phyloP scores from a whole-genome alignment of 2,329 filamentous ascomycete species.

The Phaeosphaeriaceae sp. region DNA sequence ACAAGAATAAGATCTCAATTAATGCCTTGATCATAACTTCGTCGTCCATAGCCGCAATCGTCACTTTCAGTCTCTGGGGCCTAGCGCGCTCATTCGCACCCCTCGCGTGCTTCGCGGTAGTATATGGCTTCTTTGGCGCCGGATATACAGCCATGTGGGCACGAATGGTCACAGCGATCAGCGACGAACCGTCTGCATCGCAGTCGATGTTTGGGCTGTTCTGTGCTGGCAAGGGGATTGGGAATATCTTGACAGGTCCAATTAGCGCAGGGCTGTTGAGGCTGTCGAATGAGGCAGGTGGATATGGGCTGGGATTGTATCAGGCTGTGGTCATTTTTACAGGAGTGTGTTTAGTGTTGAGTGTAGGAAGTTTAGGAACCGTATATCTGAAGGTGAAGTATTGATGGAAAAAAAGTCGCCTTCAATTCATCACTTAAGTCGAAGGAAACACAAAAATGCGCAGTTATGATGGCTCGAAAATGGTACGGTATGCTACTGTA shows the following conservation, averaged over 20 bases:
- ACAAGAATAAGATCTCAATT: conserved; percentile 41
- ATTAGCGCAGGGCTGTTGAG: conserved; percentile 50
- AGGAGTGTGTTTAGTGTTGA: conserved; percentile 17
- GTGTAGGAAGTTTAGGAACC: conserved; percentile 13
- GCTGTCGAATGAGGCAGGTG: conserved; percentile 4
- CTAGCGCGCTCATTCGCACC: conserved; percentile 45
- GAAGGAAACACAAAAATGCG: too few relatives aligned
- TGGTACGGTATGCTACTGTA: too few relatives aligned
- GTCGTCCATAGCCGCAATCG: conserved; percentile 33
- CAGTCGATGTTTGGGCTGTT: conserved; percentile 55
- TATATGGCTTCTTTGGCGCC: conserved; percentile 50
- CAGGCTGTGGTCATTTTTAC: conserved; percentile 21
- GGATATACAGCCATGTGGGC: conserved; percentile 50
- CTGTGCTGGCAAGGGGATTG: conserved; percentile 55
- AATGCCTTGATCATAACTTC: conserved; percentile 40
- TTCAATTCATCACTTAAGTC: too few relatives aligned
- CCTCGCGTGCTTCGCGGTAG: conserved; percentile 48
- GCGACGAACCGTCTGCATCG: conserved; percentile 29
- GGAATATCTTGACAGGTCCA: conserved; percentile 56
- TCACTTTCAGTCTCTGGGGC: conserved; percentile 52
- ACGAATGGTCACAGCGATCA: conserved; percentile 49
- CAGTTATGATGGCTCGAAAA: too few relatives aligned
- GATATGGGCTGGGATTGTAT: conserved; percentile 20
- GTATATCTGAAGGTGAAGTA: conserved; percentile 10
- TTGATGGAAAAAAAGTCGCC: background rate